Base-by-base conservation (phyloP, 768 basidiomycete species). In the Amyloporia xantha region DNA sequence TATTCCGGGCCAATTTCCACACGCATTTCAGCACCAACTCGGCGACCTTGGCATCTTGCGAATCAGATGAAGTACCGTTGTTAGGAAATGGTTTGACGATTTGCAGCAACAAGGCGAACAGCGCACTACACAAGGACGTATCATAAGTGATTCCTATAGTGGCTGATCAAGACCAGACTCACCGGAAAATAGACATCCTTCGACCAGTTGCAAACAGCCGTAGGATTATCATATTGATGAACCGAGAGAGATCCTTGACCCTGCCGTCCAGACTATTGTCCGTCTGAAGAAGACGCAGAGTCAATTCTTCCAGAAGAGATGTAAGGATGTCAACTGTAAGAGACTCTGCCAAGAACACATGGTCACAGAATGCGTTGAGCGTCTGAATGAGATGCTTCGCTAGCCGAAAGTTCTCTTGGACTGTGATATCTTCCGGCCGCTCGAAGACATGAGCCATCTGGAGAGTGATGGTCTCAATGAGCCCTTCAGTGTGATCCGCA, bases 361-460 rank as follows among this genome's bases (percentile, higher is more conserved):
- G 91, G 60, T 97, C 93, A 59, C 93, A 95, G 64, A 97, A 92
- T 21, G 88, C 87, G 59, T 94, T 93, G 24, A 97, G 78, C 0
- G 94, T 94, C 66, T 97, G 94, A 54, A 98, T 95, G 46, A 98
- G 79, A 66, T 98, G 96, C 67, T 99, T 99, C 41, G 94, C 91
- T 7, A 99, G 73, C 35, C 96, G 80, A 70, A 96, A 93, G 59
- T 91, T 91, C 54, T 87, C 84, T 15, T 84, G 82, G 12, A 79
- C 69, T 20, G 81, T 66, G 33, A 94, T 69, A 46, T 89, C 82
- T 24, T 86, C 81, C 1, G 83, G 83, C 41, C 79, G 78, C 44
- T 92, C 89, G 62, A 97, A 98, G 17, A 92, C 82, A 63, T 91
- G 88, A 9, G 87, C 79, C 89, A 95, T 91, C 60, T 94, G 88